Base-by-base conservation (phyloP, 352 stramenopile species). In the Phytophthora nicotianae region DNA sequence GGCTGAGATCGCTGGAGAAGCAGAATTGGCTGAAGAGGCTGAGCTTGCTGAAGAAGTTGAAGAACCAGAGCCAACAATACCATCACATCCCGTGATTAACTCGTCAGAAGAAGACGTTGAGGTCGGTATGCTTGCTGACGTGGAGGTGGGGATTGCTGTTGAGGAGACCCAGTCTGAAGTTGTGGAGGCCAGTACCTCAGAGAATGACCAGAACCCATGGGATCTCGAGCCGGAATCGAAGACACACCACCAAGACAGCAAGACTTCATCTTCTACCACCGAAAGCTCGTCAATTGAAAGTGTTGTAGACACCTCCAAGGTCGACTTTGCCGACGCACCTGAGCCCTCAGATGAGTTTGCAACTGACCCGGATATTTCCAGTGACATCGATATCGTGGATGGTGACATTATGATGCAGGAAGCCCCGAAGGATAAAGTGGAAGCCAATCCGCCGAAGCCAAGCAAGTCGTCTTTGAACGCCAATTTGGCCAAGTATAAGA, bases 401-500 rank as follows among this genome's bases (percentile, higher is more conserved):
- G 61, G 54, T 47, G 78, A 90, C 13, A 71, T 89, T 23, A 81
- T 91, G 65, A 72, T 75, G n/a, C 63, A 70, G 16, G 61, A 77
- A 35, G 21, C 54, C 2, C 47, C 72, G 10, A 83, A 76, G 65
- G 50, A 68, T 40, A 74, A 68, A 27, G 62, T 70, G 42, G 69
- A 71, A 51, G 21, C 61, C 51, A 26, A 73, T 26, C 21, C 58
- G 11, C 68, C 74, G 20, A 81, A 76, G 47, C 50, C 55, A 19
- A 79, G 49, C 45, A 83, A 77, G 45, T 29, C 78, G 26, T 81
- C 69, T 13, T 47, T 82, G 17, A 77, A 83, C 50, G 80, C 81
- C 8, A 91, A 86, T 53, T 65, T 90, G 35, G 76, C 81, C 10
- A 92, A 90, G 62, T 92, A 91, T 68, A 80, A 87, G 51, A 87